These are phyloP conservation scores for Geotrichum macrosporum DNA, from an alignment of 1,139 yeast species.

Conservation along the genomic window DNA sequence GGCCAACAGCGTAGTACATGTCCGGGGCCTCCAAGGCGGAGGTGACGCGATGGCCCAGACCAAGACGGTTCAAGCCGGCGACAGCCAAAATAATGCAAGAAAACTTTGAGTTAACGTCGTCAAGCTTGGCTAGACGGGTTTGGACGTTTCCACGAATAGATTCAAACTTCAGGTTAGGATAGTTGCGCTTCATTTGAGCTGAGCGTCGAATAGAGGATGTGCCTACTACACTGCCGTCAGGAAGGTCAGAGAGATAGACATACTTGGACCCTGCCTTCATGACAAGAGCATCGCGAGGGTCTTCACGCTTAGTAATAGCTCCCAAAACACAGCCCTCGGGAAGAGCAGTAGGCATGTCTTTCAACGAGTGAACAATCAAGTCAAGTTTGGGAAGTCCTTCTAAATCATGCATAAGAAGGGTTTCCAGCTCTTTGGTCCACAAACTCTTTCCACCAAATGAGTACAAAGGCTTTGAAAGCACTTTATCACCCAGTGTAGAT, in stretches of 20 bases:
- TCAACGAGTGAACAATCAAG: slow-evolving; percentile 86
- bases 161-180: slow-evolving; percentile 58
- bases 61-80: slow-evolving; percentile 80
- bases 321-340: slow-evolving; percentile 91
- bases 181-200: slow-evolving; percentile 63
- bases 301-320: slow-evolving; percentile 78
- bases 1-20: slow-evolving; percentile 96
- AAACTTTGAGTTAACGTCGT: slow-evolving; percentile 61
- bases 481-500: slow-evolving; percentile 85
- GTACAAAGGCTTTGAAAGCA: slow-evolving; percentile 78
- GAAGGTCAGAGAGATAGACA: slow-evolving; percentile 64
- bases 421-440: slow-evolving; percentile 95
- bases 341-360: slow-evolving; percentile 89
- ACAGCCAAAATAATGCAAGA: slow-evolving; percentile 83
- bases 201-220: slow-evolving; percentile 92
- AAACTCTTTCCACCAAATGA: slow-evolving; percentile 93
- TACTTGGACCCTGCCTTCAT: slow-evolving; percentile 67
- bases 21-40: slow-evolving; percentile 64
- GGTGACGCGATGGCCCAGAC: slow-evolving; percentile 64
- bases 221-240: slow-evolving; percentile 83
- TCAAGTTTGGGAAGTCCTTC: slow-evolving; percentile 71
- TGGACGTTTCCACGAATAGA: slow-evolving; percentile 85
- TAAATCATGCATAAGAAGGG: slow-evolving; percentile 56
- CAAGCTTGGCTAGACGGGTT: slow-evolving; percentile 76
- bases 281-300: slow-evolving; percentile 91